These are phyloP conservation scores for Penicillium sp. DNA, from an alignment of 2,329 filamentous ascomycete genomes.

Conservation along the genomic window DNA sequence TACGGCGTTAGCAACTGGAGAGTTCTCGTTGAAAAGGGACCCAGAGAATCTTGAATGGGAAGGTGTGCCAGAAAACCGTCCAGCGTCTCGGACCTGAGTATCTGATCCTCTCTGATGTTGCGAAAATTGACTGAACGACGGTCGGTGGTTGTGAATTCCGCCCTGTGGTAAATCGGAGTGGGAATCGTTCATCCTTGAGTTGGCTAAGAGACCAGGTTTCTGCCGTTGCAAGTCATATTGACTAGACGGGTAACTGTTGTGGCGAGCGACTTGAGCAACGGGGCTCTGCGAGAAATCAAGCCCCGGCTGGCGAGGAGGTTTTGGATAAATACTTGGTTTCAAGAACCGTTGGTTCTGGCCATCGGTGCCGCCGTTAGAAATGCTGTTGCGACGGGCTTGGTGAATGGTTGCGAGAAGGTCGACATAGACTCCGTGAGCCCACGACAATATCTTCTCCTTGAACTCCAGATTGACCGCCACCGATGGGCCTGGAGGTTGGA, in stretches of 20 bases:
- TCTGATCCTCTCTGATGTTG: slow-evolving; percentile 26
- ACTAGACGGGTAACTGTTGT: slow-evolving; percentile 38
- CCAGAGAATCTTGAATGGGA: slow-evolving; percentile 34
- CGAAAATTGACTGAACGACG: slow-evolving; percentile 27
- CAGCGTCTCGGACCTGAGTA: slow-evolving; percentile 32
- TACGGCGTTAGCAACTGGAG: slow-evolving; percentile 57
- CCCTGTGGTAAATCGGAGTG: slow-evolving; percentile 14
- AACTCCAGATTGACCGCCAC: slow-evolving; percentile 51
- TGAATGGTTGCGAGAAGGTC: slow-evolving; percentile 66
- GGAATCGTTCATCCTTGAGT: slow-evolving; percentile 16
- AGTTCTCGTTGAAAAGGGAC: slow-evolving; percentile 34
- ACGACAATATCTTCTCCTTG: slow-evolving; percentile 65
- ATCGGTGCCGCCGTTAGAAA: slow-evolving; percentile 48
- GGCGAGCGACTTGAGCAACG: slow-evolving; percentile 26
- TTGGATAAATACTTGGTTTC: slow-evolving; percentile 60
- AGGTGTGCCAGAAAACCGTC: slow-evolving; percentile 32
- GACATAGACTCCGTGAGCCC: slow-evolving; percentile 70
- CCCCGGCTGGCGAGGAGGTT: slow-evolving; percentile 57
- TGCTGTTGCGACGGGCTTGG: slow-evolving; percentile 46
- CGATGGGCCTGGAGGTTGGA: slow-evolving; percentile 24
- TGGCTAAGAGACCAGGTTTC: slow-evolving; percentile 15
- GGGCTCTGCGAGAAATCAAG: slow-evolving; percentile 47
- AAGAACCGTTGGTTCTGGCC: slow-evolving; percentile 43
- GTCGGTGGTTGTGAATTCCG: slow-evolving; percentile 22
- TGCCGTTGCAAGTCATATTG: slow-evolving; percentile 33